Percentiles rank a stretch among this genome's conserved stretches.
Conservation (phyloP, 164 flowering plant species). For the Magnolia kwangsiensis region DNA sequence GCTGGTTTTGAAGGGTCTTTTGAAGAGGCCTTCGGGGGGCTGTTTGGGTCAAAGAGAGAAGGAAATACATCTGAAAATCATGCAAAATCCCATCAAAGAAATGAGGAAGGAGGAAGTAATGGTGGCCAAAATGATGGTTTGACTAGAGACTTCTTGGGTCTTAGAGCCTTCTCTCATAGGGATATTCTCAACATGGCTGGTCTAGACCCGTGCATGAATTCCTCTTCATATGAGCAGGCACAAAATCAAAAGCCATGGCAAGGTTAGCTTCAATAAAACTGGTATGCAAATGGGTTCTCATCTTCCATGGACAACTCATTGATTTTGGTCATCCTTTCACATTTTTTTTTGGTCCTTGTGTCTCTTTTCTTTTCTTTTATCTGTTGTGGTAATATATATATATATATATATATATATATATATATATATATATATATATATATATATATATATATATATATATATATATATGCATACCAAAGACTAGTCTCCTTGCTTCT, state of each 20-base stretch:
- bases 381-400: neutral
- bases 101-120: conserved; percentile 15
- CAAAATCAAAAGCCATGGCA: conserved; percentile 59
- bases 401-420: too few species aligned
- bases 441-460: too few species aligned
- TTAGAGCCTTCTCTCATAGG: conserved; percentile 60
- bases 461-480: neutral
- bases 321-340: neutral
- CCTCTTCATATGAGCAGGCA: conserved; percentile 32
- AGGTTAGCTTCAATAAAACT: conserved; percentile 34
- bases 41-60: conserved; percentile 25
- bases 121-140: conserved; percentile 42
- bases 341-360: neutral
- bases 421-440: too few species aligned
- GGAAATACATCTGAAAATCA: conserved; percentile 10
- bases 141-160: conserved; percentile 88
- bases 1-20: conserved; percentile 35
- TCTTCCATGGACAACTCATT: conserved; percentile 3
- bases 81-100: conserved; percentile 9
- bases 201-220: conserved; percentile 42
- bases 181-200: conserved; percentile 60
- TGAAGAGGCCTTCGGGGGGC: conserved; percentile 42
- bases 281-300: conserved; percentile 6
- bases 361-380: neutral
- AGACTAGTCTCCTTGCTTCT: conserved; percentile 1